Base-by-base conservation (phyloP, 352 stramenopile species). In the Thraustochytrium striatum region DNA sequence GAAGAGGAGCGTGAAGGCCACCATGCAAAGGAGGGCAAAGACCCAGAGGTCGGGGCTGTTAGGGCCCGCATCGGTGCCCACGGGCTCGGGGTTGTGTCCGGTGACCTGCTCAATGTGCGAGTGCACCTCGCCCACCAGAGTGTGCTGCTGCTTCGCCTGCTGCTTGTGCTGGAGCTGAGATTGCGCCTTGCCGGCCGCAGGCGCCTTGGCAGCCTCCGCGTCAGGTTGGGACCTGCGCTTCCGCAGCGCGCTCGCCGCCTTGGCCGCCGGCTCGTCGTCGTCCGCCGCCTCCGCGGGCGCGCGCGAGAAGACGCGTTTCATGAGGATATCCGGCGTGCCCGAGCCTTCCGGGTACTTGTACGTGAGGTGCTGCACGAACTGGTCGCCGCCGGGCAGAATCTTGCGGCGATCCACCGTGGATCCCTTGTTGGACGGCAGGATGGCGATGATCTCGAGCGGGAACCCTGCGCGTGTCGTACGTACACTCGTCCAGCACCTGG, bases 41-140 rank as follows among this genome's bases (percentile, higher is more conserved):
- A 61, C 52, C 65, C 65, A 75, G 25, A 75, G 65, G 32, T 75
- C 65, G 16, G 41, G 61, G 52, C 65, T 72, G n/a, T n/a, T n/a
- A n/a, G n/a, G n/a, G n/a, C n/a, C n/a, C n/a, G n/a, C n/a, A n/a
- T n/a, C n/a, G n/a, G n/a, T n/a, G n/a, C n/a, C n/a, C n/a, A n/a
- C n/a, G n/a, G n/a, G n/a, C n/a, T n/a, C 47, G 16, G 16, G 47
- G 16, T 55, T 25, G 47, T 16, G 25, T 55, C 47, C 47, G 25
- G 47, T 55, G 16, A 55, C 16, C 16, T 16, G 16, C 16, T 16
- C 25, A 25, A 55, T 55, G 47, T 55, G 47, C 16, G 47, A 55
- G 47, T 55, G 47, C 47, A 55, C 47, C 47, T 16, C 16, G 47
- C 25, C 25, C 25, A 25, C 16, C 16, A 55, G 16, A 55, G 47